Evolutionary conservation across 176 grass and related monocot genomes (phyloP).

Genomic region (Eragrostis nindensis): DNA sequence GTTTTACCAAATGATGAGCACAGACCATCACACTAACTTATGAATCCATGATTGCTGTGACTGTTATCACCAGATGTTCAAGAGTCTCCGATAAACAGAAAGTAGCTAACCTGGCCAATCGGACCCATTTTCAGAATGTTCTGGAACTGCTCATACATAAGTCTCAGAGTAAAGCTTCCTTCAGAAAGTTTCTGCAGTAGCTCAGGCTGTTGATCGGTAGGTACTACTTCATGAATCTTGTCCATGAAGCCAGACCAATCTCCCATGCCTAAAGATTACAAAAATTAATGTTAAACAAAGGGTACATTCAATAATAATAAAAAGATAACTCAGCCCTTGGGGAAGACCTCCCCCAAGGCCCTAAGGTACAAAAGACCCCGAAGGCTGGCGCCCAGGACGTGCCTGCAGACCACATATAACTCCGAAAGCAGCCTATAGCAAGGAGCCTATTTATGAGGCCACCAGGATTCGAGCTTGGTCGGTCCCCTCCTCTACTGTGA

Average conservation of each 20-base stretch:
- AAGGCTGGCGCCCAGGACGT: no score
- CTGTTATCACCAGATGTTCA: constrained; percentile 3
- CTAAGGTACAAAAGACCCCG: no score
- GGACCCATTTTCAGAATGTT: constrained; percentile 96
- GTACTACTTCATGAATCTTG: constrained; percentile 91
- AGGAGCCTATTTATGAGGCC: no score
- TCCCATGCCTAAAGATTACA: constrained; percentile 66
- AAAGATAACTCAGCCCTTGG: no score
- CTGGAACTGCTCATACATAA: constrained; percentile 95
- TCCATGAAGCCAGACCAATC: constrained; percentile 95
- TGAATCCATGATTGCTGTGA: background rate
- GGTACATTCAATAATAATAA: background rate
- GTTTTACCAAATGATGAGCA: background rate
- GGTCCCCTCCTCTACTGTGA: no score
- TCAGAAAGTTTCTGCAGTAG: constrained; percentile 86
- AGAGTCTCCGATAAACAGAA: constrained; percentile 12
- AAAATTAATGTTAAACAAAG: constrained; percentile 29
- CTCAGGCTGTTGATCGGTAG: constrained; percentile 94
- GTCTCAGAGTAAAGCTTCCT: constrained; percentile 91
- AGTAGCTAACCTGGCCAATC: constrained; percentile 73
- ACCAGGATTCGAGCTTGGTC: no score
- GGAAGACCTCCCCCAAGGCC: no score
- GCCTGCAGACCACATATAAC: no score
- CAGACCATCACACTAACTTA: background rate
- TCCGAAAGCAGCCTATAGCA: no score